Evolutionary conservation across 345 rosid genomes (phyloP), one percentile per base, ranked within the genome.

Genomic region (Cardamine resedifolia): DNA sequence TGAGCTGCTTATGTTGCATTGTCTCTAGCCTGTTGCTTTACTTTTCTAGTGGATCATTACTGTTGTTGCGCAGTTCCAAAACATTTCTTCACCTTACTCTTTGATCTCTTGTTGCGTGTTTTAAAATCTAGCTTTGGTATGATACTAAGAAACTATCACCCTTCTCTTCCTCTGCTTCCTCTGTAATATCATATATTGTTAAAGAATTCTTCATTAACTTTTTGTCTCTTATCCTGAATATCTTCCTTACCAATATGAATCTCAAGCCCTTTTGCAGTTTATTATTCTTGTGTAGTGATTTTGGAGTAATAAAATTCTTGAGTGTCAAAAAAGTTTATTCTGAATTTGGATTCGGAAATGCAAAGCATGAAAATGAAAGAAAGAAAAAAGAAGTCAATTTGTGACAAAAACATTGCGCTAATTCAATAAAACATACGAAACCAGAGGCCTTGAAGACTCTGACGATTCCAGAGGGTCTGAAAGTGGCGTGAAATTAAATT

Each of bases 1-100:
- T 90, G 74, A 93, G 85, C 60, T 59, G 72, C 49, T 56, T 62
- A 7, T 36, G 47, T 16, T 66, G 10, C 56, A 20, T 11, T 66
- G 15, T 1, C 62, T 5, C 16, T 47, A 65, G 26, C 38, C 39
- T 26, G 34, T 24, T 38, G 39, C 18, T 60, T 16, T 7, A 39
- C 26, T 38, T 11, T 39, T 59, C 15, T 31, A 61, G 76, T 43
- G 45, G 27, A 72, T 34, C 24, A 34, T 33, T 23, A 39, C 75
- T 30, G 12, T 28, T 48, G 39, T 48, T 20, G 21, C 10, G 15
- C 66, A 21, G 15, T 71, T 72, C 10, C 10, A 10, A 44, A 52
- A 63, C 76, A 30, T 33, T 18, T 58, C 24, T 16, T 11, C 49
- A 45, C 20, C 30, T 56, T 73, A 6, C 57, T 72, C 47, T 55